These are phyloP conservation scores for Priceomyces carsonii DNA, from an alignment of 805 yeast species.

Conservation along the genomic window DNA sequence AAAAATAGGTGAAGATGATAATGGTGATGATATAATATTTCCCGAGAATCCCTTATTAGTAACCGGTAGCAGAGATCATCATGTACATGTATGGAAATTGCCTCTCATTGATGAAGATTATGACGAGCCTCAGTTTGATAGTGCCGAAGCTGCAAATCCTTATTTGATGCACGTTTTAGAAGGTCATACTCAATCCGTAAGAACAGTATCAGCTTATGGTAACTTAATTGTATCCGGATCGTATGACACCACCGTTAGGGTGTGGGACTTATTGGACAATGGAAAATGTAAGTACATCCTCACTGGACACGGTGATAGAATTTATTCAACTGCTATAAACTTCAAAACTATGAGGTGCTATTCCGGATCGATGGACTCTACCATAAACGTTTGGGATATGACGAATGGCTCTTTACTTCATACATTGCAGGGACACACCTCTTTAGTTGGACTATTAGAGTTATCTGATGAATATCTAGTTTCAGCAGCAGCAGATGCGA, in stretches of 20 bases:
- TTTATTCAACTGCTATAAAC: slow-evolving; percentile 87
- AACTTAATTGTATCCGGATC: slow-evolving; percentile 85
- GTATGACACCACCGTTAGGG: slow-evolving; percentile 85
- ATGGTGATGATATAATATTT: slow-evolving; percentile 54
- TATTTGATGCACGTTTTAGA: slow-evolving; percentile 66
- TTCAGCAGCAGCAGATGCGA: slow-evolving; percentile 94
- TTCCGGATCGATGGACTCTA: slow-evolving; percentile 88
- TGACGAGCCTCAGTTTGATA: slow-evolving; percentile 31
- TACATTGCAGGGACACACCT: slow-evolving; percentile 83
- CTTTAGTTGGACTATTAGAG: slow-evolving; percentile 84
- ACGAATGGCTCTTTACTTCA: slow-evolving; percentile 68
- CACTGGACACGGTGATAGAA: slow-evolving; percentile 82
- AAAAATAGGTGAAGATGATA: slow-evolving; percentile 59
- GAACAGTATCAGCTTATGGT: slow-evolving; percentile 86
- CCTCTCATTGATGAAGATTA: slow-evolving; percentile 51
- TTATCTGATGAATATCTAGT: slow-evolving; percentile 75
- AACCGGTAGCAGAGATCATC: slow-evolving; percentile 48
- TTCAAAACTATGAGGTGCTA: slow-evolving; percentile 74
- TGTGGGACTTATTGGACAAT: slow-evolving; percentile 78
- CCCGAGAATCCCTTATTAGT: slow-evolving; percentile 68
- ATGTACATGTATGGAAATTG: slow-evolving; percentile 49
- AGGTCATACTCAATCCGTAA: slow-evolving; percentile 54
- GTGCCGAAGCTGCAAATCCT: slow-evolving; percentile 50
- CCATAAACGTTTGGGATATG: slow-evolving; percentile 88
- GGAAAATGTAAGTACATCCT: slow-evolving; percentile 73